Percentiles rank a stretch among this genome's conserved stretches.
These are phyloP conservation scores for Fusarium nanum DNA, from an alignment of 2,329 filamentous ascomycete genomes.

Conservation along the genomic window DNA sequence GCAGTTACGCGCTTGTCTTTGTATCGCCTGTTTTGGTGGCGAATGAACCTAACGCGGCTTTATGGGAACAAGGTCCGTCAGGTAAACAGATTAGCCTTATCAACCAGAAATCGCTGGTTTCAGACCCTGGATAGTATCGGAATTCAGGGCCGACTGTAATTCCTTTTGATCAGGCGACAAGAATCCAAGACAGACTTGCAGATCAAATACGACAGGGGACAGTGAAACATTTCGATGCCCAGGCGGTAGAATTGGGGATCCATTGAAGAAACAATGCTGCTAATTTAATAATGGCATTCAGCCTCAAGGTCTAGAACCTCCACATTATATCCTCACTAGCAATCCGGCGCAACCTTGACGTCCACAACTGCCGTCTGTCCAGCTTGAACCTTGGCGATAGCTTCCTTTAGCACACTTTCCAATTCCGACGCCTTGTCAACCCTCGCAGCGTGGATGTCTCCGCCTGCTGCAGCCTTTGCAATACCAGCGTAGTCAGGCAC, in stretches of 20 bases:
- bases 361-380: conserved; percentile 67
- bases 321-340: conserved; percentile 46
- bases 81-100: neutral
- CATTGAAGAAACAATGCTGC: neutral
- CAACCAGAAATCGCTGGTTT: conserved; percentile 3
- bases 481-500: conserved; percentile 70
- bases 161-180: neutral
- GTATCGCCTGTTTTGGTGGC: neutral
- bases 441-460: conserved; percentile 62
- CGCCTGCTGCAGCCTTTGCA: conserved; percentile 68
- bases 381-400: conserved; percentile 62
- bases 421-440: conserved; percentile 61
- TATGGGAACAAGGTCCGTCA: neutral
- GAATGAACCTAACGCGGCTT: neutral
- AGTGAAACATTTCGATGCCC: neutral
- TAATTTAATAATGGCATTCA: neutral
- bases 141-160: neutral
- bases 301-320: conserved; percentile 1
- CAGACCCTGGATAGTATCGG: conserved; percentile 5
- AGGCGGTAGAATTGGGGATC: neutral
- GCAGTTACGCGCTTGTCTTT: conserved; percentile 5
- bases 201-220: conserved; percentile 13
- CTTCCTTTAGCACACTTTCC: conserved; percentile 60
- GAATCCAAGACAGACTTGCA: too few relatives aligned
- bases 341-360: conserved; percentile 61